Base-by-base conservation (phyloP, 2,329 filamentous ascomycete genomes). In the Cordyceps tenuipes region DNA sequence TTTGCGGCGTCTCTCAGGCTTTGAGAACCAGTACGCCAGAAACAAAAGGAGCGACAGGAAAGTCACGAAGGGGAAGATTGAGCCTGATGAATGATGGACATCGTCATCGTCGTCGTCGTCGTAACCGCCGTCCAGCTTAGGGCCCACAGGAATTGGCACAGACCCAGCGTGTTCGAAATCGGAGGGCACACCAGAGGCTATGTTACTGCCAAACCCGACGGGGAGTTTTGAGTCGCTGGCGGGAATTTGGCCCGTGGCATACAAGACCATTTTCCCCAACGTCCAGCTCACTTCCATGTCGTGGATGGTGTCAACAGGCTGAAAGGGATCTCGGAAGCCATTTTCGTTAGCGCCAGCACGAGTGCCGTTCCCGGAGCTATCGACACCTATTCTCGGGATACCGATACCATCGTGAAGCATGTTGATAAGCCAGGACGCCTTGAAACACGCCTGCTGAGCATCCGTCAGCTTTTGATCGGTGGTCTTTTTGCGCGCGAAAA, bases 351-450 rank as follows among this genome's bases (percentile, higher is more conserved):
- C 78, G 52, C 84, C 85, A 64, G 90, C 87, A 1, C 90, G 91
- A 10, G 84, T 82, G 69, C 96, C 96, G 61, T 84, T 79, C 15
- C 76, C 76, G 0, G 79, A 77, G 21, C 84, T 77, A 66, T 96
- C 93, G 15, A 96, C 74, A 0, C 90, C 91, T 6, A 94, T 79
- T 55, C 92, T 83, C 5, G 95, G 95, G 56, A 99, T 86, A 0
- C 94, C 95, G 64, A 99, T 97, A 2, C 94, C 94, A 63, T 97
- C 90, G 68, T 99, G 93, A 4, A 99, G 80, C 68, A 99, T 87
- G 67, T 95, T 99, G 70, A 99, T 96, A 49, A 99, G 79, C 94
- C 95, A 99, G 5, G 91, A 94, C 0, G 94, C 92, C 72, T 99
- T 99, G 80, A 99, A 99, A 72, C 94, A 99, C 1, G 96, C 89